These are phyloP conservation scores for Cyclostephanos tholiformis DNA, from an alignment of 108 stramenopile genomes.

Conservation along the genomic window DNA sequence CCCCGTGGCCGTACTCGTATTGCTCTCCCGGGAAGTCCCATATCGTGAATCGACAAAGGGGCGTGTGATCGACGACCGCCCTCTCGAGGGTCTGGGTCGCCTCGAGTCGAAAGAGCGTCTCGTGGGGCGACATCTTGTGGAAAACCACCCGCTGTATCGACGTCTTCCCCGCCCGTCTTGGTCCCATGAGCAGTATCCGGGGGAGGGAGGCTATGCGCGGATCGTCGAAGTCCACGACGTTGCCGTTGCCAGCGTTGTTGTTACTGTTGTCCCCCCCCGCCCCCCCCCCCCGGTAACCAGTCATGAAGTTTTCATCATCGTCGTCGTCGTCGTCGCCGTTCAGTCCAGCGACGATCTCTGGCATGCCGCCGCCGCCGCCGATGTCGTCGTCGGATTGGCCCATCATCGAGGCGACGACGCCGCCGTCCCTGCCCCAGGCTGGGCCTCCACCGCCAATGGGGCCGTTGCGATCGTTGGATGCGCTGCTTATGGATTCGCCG, in stretches of 20 bases:
- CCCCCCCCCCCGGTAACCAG: constrained; percentile 8
- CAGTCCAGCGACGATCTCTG: constrained; percentile 6
- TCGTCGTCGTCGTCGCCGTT: constrained; percentile 1
- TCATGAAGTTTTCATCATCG: not conserved
- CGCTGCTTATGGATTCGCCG: constrained; percentile 39
- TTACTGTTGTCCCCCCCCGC: not conserved
- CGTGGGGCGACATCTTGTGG: constrained; percentile 99
- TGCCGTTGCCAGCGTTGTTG: constrained; percentile 6
- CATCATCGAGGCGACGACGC: not conserved
- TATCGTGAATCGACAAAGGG: constrained; percentile 94
- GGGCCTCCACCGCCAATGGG: not conserved
- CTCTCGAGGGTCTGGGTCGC: constrained; percentile 77
- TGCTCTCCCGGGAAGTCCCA: constrained; percentile 99
- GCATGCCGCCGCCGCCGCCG: not conserved
- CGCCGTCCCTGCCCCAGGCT: not conserved
- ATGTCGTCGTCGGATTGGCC: not conserved
- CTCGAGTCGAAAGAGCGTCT: constrained; percentile 97
- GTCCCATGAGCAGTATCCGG: constrained; percentile 95
- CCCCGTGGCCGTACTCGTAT: constrained; percentile 43
- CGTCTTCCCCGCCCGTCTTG: constrained; percentile 89
- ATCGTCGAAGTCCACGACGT: constrained; percentile 74
- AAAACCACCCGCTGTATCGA: constrained; percentile 97
- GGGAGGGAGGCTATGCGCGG: constrained; percentile 84
- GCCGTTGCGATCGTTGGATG: constrained; percentile 5
- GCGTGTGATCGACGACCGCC: constrained; percentile 91